These are phyloP conservation scores for Terfezia boudieri DNA, from an alignment of 495 filamentous ascomycete genomes.

Conservation along the genomic window DNA sequence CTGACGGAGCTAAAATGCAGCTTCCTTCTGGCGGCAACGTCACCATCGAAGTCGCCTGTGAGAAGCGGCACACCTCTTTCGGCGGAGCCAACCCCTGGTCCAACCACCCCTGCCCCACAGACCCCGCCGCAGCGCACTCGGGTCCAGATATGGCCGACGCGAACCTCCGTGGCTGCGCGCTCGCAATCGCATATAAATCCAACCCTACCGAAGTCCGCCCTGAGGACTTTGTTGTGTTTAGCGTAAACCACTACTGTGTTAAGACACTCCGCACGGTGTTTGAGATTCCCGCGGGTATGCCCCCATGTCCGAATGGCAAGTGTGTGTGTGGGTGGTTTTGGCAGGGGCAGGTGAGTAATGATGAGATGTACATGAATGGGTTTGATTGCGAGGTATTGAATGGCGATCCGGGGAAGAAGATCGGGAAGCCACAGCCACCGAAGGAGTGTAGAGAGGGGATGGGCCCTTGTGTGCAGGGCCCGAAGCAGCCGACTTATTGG, in stretches of 20 bases:
- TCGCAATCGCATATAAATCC: conserved; percentile 31
- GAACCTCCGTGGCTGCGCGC: conserved; percentile 27
- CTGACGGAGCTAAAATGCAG: conserved; percentile 24
- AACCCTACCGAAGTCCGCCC: conserved; percentile 26
- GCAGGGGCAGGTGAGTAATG: conserved; percentile 28
- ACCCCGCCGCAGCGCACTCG: conserved; percentile 23
- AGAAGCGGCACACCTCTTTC: conserved; percentile 29
- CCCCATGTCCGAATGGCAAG: conserved; percentile 27
- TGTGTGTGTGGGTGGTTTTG: conserved; percentile 37
- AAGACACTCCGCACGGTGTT: conserved; percentile 20
- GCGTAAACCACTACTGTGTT: conserved; percentile 23
- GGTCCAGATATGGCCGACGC: conserved; percentile 23
- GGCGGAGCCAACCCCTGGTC: conserved; percentile 25
- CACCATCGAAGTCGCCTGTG: conserved; percentile 32
- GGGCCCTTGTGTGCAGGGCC: conserved; percentile 26
- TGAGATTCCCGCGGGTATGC: conserved; percentile 25
- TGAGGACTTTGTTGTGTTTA: conserved; percentile 32
- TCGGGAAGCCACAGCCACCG: conserved; percentile 24
- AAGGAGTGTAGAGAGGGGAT: conserved; percentile 24
- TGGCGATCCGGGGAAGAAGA: conserved; percentile 20
- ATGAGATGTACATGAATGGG: conserved; percentile 30
- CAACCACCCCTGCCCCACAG: conserved; percentile 24
- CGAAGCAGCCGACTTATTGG: conserved; percentile 27
- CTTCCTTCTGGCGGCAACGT: conserved; percentile 31
- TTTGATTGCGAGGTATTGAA: conserved; percentile 32